Conservation (phyloP, 2,329 filamentous ascomycete genomes). For the Colletotrichum lentis region DNA sequence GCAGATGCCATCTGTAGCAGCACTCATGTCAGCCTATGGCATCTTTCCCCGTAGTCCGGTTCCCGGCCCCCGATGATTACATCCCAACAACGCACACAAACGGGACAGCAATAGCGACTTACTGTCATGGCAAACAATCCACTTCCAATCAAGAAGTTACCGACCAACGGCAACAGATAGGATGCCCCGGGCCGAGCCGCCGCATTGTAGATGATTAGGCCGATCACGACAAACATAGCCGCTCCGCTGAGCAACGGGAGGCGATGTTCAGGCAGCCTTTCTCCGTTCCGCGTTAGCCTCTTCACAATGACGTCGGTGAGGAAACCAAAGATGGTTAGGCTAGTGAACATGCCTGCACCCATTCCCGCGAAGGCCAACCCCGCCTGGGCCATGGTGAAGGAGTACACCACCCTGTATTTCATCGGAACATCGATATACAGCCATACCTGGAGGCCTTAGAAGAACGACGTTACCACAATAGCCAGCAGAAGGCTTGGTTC, state of each 20-base stretch:
- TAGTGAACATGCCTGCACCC: constrained; percentile 20
- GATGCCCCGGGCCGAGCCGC: constrained; percentile 4
- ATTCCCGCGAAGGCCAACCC: constrained; percentile 17
- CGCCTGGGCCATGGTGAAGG: constrained; percentile 17
- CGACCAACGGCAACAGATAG: constrained; percentile 9
- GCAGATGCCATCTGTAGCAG: constrained; percentile 23
- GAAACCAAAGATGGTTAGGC: constrained; percentile 24
- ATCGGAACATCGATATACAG: constrained; percentile 30
- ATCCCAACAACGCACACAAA: not conserved
- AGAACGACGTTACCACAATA: constrained; percentile 24
- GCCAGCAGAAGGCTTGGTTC: constrained; percentile 19
- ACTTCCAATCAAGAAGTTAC: constrained; percentile 18
- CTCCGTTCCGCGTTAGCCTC: constrained; percentile 7
- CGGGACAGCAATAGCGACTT: not conserved
- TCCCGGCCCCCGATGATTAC: not conserved
- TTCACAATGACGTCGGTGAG: constrained; percentile 20
- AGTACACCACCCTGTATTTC: constrained; percentile 22
- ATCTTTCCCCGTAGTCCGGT: not conserved
- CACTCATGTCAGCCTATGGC: not conserved
- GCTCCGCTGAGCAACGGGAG: constrained; percentile 21
- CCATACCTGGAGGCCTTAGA: constrained; percentile 28
- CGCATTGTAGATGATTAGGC: constrained; percentile 17
- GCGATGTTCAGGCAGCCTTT: constrained; percentile 22
- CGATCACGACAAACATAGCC: constrained; percentile 14
- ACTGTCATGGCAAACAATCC: constrained; percentile 17